These are phyloP conservation scores for Vigna angularis DNA, from an alignment of 306 rosid species.

Conservation along the genomic window DNA sequence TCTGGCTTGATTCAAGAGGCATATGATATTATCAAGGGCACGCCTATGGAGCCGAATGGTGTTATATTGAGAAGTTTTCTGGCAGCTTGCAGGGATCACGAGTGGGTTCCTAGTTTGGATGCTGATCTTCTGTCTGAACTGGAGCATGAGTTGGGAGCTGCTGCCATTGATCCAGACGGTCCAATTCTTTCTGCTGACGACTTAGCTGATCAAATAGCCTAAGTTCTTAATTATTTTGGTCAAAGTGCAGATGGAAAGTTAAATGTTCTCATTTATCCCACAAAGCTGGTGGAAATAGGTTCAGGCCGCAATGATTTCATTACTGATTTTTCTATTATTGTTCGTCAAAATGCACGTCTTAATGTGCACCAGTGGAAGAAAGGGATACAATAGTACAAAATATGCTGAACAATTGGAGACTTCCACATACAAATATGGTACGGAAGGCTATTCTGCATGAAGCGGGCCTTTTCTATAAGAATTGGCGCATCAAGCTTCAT, in stretches of 20 bases:
- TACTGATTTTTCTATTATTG: slow-evolving; percentile 51
- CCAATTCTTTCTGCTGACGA: slow-evolving; percentile 77
- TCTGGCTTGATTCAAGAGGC: slow-evolving; percentile 67
- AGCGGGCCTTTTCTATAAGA: slow-evolving; percentile 50
- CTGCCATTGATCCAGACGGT: slow-evolving; percentile 58
- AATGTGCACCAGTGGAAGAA: slow-evolving; percentile 47
- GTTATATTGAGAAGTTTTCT: slow-evolving; percentile 67
- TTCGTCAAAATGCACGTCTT: slow-evolving; percentile 48
- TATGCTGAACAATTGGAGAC: slow-evolving; percentile 54
- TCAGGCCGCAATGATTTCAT: slow-evolving; percentile 56
- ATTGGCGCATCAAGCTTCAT: slow-evolving; percentile 54
- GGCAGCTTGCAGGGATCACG: slow-evolving; percentile 61
- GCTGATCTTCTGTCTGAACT: slow-evolving; percentile 53
- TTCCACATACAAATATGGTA: slow-evolving; percentile 42
- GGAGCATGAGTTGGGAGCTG: slow-evolving; percentile 65
- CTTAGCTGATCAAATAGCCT: slow-evolving; percentile 87
- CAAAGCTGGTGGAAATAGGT: slow-evolving; percentile 52
- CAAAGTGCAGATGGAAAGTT: slow-evolving; percentile 54
- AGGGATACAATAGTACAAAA: slow-evolving; percentile 47
- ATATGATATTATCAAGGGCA: slow-evolving; percentile 55
- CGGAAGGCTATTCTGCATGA: slow-evolving; percentile 49
- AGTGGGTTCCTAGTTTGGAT: slow-evolving; percentile 52
- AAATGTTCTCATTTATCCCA: slow-evolving; percentile 53
- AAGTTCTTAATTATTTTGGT: slow-evolving; percentile 83
- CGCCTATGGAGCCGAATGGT: slow-evolving; percentile 62